Base-by-base conservation (phyloP, 345 rosid genomes). In the Eucalyptus tenuipes region DNA sequence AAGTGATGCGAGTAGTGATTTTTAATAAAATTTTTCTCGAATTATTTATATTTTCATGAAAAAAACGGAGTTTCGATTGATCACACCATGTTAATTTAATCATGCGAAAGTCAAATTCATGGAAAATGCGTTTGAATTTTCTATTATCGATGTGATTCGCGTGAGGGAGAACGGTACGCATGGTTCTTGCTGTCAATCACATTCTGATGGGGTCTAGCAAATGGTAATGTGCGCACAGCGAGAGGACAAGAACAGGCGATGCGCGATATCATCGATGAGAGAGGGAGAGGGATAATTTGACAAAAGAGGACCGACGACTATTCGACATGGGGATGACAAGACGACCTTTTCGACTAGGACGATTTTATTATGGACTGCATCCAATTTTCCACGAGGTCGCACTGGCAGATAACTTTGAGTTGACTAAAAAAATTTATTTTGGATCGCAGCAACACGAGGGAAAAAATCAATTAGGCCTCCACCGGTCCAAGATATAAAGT, bases 41-140 rank as follows among this genome's bases (percentile, higher is more conserved):
- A 68, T 17, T 17, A 9, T 9, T 68, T 13, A 3, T 68, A 52
- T 68, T 17, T 68, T 33, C 11, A 1, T 33, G 2, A 66, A 31
- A 16, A 0, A 0, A 16, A 33, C 12, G 2, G 11, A 31, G 13
- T 13, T 16, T 33, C 1, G 2, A 10, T 33, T 13, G 10, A 33
- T 68, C 80, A 16, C 24, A 68, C 11, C 44, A 20, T 3, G 1
- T 17, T 18, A 22, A 37, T 71, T 37, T 18, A 5, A 18, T 37
- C 10, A 71, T 3, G 44, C 45, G 13, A 33, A 18, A 18, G 27
- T 18, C 44, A 71, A 68, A 71, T 71, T 33, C 45, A 71, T 37
- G 45, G 27, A 37, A 71, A 37, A 71, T 55, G 61, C 29, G 29
- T 31, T 33, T 16, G 24, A 17, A 15, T 15, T 66, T 31, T 66